These are phyloP conservation scores for Parathielavia hyrcaniae DNA, from an alignment of 495 filamentous ascomycete genomes.

Conservation along the genomic window DNA sequence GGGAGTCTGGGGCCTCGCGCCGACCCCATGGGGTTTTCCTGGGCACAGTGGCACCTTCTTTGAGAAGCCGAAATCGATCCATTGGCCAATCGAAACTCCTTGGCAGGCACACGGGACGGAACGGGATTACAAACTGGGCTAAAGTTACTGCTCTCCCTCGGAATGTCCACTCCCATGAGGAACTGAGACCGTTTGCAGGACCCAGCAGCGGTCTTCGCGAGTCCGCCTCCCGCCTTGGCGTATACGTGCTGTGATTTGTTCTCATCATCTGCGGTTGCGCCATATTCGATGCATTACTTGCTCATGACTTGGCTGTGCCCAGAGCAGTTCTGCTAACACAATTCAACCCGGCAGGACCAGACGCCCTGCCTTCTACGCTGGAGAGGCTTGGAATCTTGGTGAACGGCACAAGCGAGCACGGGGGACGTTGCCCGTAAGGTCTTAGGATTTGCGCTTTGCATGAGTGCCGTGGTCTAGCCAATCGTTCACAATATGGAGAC, in stretches of 20 bases:
- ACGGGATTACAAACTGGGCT: constrained; percentile 1
- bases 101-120: neutral
- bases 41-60: constrained; percentile 1
- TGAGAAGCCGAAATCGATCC: neutral
- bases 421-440: neutral
- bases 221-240: constrained; percentile 5
- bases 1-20: neutral
- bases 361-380: neutral
- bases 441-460: neutral
- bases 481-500: too few species aligned
- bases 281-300: too few species aligned
- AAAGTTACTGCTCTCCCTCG: neutral
- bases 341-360: too few species aligned
- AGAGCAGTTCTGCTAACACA: too few species aligned
- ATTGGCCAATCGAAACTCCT: neutral
- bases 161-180: too few species aligned
- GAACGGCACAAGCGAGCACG: neutral
- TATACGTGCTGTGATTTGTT: neutral
- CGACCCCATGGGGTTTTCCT: neutral
- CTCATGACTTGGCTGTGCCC: too few species aligned
- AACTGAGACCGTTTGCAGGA: neutral
- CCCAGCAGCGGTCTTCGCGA: neutral
- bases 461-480: neutral
- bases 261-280: neutral
- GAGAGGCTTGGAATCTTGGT: neutral